These are phyloP conservation scores for Linaria vulgaris DNA, from an alignment of 257 asterid genomes.

Conservation along the genomic window DNA sequence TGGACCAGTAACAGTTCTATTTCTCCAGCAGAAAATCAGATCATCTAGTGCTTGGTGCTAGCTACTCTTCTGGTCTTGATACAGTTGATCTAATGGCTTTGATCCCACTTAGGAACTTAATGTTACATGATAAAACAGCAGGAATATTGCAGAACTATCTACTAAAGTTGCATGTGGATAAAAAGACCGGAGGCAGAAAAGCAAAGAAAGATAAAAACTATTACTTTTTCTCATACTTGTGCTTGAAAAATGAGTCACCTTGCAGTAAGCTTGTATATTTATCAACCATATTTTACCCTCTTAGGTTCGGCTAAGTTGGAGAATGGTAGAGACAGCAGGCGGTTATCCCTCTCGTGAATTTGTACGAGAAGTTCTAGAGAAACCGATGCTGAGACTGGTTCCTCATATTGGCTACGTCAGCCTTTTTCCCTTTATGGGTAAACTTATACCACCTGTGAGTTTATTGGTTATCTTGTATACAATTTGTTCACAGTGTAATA, in stretches of 20 bases:
- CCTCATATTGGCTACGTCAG: constrained; percentile 95
- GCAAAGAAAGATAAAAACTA: not conserved
- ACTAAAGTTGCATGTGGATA: constrained; percentile 5
- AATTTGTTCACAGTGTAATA: too few relatives aligned
- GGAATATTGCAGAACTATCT: constrained; percentile 2
- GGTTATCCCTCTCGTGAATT: constrained; percentile 68
- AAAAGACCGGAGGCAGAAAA: constrained; percentile 2
- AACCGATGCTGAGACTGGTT: constrained; percentile 74
- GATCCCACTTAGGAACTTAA: too few relatives aligned
- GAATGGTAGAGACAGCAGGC: constrained; percentile 50
- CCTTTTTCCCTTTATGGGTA: constrained; percentile 89
- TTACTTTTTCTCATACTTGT: too few relatives aligned
- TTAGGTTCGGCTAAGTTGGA: constrained; percentile 84
- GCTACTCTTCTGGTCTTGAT: not conserved
- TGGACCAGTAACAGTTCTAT: not conserved
- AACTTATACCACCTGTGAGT: constrained; percentile 98
- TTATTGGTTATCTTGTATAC: too few relatives aligned
- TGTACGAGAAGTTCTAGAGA: constrained; percentile 70
- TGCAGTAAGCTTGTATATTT: constrained; percentile 6
- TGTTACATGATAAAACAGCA: not conserved
- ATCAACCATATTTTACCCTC: constrained; percentile 22
- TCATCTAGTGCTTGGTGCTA: not conserved
- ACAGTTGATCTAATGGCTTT: too few relatives aligned
- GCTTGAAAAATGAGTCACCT: not conserved
- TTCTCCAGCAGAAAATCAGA: not conserved